Conservation (phyloP, 768 basidiomycete species). For the Boletellus emodensis region DNA sequence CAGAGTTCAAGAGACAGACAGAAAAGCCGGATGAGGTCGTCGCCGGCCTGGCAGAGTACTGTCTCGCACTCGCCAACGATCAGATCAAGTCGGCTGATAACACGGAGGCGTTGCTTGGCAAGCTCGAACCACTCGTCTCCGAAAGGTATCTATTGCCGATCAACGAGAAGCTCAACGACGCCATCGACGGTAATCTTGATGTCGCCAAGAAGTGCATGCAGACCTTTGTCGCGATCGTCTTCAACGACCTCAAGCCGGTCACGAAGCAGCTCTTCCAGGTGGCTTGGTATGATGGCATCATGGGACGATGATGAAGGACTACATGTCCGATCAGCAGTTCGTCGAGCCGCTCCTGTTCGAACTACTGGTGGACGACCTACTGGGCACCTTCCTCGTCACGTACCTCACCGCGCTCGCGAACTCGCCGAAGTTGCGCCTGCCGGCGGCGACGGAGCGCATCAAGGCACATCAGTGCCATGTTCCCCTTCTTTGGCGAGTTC, state of each 20-base stretch:
- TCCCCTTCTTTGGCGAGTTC: conserved; percentile 75
- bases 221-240: conserved; percentile 88
- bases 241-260: conserved; percentile 89
- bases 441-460: conserved; percentile 78
- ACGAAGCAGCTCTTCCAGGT: conserved; percentile 80
- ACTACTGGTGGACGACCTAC: conserved; percentile 84
- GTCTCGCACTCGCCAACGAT: conserved; percentile 95
- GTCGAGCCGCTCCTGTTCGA: conserved; percentile 90
- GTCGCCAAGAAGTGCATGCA: conserved; percentile 97
- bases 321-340: conserved; percentile 90
- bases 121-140: conserved; percentile 88
- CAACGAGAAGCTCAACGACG: conserved; percentile 85
- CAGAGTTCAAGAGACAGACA: conserved; percentile 81
- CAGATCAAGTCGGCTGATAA: conserved; percentile 96
- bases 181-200: conserved; percentile 97
- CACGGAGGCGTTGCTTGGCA: conserved; percentile 77
- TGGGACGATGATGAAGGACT: conserved; percentile 91
- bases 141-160: conserved; percentile 86
- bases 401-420: conserved; percentile 88
- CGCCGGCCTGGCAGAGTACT: conserved; percentile 90
- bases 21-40: conserved; percentile 87
- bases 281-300: conserved; percentile 86
- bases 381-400: conserved; percentile 84
- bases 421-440: conserved; percentile 82
- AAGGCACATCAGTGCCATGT: conserved; percentile 73